A percentile compares a stretch with the other conserved stretches of the same genome.
Conservation (phyloP, 805 yeast genomes). For the Candida maris region DNA sequence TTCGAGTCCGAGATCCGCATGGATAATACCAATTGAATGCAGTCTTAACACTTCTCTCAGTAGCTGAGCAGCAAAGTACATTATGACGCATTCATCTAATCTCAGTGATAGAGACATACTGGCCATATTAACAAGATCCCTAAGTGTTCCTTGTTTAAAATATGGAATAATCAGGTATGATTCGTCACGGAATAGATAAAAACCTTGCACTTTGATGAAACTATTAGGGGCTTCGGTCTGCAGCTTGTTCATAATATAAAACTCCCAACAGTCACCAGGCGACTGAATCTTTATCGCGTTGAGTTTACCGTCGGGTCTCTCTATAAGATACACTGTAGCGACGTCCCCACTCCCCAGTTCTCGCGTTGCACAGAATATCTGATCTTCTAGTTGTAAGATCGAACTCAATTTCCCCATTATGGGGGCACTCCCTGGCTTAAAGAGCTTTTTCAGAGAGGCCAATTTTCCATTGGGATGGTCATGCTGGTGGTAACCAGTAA, state of each 20-base stretch:
- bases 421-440: slow-evolving; percentile 20
- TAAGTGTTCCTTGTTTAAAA: slow-evolving; percentile 65
- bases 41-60: slow-evolving; percentile 54
- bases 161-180: slow-evolving; percentile 64
- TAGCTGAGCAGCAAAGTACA: slow-evolving; percentile 64
- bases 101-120: slow-evolving; percentile 30
- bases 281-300: slow-evolving; percentile 71
- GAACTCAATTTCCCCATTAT: slow-evolving; percentile 34
- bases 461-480: slow-evolving; percentile 12
- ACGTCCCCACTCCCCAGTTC: slow-evolving; percentile 79
- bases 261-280: slow-evolving; percentile 78
- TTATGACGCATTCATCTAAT: slow-evolving; percentile 56
- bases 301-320: slow-evolving; percentile 49
- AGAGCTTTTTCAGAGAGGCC: slow-evolving; percentile 12
- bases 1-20: slow-evolving; percentile 84
- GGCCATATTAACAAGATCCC: slow-evolving; percentile 60
- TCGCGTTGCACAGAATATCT: slow-evolving; percentile 44
- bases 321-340: slow-evolving; percentile 73
- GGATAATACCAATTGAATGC: slow-evolving; percentile 67
- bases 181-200: slow-evolving; percentile 61
- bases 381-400: slow-evolving; percentile 41
- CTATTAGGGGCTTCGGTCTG: slow-evolving; percentile 34
- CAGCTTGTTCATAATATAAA: slow-evolving; percentile 61
- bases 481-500: slow-evolving; percentile 28
- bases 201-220: slow-evolving; percentile 43